Base-by-base conservation (phyloP, 306 rosid species). In the Prunus fruticosa region DNA sequence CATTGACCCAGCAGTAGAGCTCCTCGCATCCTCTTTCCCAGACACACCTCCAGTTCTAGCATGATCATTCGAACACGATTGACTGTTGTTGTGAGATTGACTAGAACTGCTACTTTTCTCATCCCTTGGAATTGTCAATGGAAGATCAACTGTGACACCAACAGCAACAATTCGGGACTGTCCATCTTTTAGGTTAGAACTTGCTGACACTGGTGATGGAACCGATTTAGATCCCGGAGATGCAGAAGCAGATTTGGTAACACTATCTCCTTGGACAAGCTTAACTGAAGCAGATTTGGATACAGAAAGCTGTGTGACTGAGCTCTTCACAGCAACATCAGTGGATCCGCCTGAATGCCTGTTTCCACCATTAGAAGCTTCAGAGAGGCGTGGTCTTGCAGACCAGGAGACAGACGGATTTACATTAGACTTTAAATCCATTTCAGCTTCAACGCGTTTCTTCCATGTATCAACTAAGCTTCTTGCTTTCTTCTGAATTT, bases 401-500 rank as follows among this genome's bases (percentile, higher is more conserved):
- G 89, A 81, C 96, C 97, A 93, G 54, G 95, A 74, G 66, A 87
- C 95, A 60, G 77, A 78, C 8, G 83, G 92, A 76, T 74, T 83
- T 65, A 87, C 77, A 53, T 91, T 89, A 61, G 92, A 78, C 79
- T 88, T 91, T 15, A 92, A 62, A 64, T 89, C 91, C 98, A 93
- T 93, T 79, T 93, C 98, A 66, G 88, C 92, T 73, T 89, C 93
- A 73, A 93, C 98, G 28, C 92, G 98, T 77, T 77, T 91, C 84
- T 93, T 93, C 98, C 98, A 93, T 7, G 91, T 93, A 83, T 93
- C 98, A 23, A 93, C 97, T 78, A 93, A 78, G 80, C 89, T 82
- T 84, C 93, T 87, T 30, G 91, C 92, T 83, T 93, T 93, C 89
- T 84, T 91, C 82, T 93, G 98, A 71, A 93, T 93, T 83, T 93